These are phyloP conservation scores for Euphorbia schlechtendalii DNA, from an alignment of 441 rosid species.

Conservation along the genomic window DNA sequence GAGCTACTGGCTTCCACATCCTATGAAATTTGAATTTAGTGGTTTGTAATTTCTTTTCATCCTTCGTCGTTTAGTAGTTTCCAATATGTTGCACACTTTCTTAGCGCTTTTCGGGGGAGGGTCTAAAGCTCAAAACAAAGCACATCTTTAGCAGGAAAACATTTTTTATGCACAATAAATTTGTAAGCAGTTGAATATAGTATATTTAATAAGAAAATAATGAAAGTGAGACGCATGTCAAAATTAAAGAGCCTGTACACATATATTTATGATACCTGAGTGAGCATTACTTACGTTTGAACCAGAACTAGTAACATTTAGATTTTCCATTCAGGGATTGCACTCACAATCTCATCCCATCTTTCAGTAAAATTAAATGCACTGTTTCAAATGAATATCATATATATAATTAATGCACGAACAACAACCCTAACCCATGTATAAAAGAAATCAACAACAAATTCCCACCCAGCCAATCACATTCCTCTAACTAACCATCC, in stretches of 20 bases:
- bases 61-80: too few relatives aligned
- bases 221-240: constrained; percentile 18
- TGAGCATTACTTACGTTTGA: constrained; percentile 25
- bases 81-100: too few relatives aligned
- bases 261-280: constrained; percentile 20
- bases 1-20: too few relatives aligned
- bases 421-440: constrained; percentile 8
- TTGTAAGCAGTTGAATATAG: neutral
- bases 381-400: constrained; percentile 16
- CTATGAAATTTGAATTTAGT: too few relatives aligned
- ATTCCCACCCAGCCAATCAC: neutral
- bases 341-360: constrained; percentile 25
- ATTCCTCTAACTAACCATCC: constrained; percentile 36
- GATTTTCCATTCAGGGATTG: constrained; percentile 31
- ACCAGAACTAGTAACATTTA: constrained; percentile 43
- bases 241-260: constrained; percentile 21
- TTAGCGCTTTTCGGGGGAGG: too few relatives aligned
- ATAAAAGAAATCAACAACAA: neutral
- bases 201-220: constrained; percentile 4
- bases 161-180: neutral
- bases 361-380: constrained; percentile 19
- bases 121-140: too few relatives aligned
- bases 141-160: too few relatives aligned
- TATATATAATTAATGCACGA: constrained; percentile 15
- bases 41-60: too few relatives aligned